A percentile compares a stretch with the other conserved stretches of the same genome.
These are phyloP conservation scores for Nakazawaea ernobii DNA, from an alignment of 805 yeast species.

Conservation along the genomic window DNA sequence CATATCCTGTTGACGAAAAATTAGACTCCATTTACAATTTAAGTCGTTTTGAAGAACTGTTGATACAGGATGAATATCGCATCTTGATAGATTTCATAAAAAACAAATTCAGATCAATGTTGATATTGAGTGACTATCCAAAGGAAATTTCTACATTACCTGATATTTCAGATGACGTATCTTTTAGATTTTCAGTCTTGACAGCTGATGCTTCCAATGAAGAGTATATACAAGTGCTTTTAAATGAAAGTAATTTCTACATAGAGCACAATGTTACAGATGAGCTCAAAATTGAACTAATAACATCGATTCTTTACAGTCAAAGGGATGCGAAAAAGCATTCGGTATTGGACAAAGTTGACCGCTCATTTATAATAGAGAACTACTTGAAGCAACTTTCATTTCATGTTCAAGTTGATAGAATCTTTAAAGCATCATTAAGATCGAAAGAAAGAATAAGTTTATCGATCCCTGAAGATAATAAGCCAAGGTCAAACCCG, in stretches of 20 bases:
- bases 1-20: conserved; percentile 23
- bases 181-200: conserved; percentile 33
- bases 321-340: conserved; percentile 13
- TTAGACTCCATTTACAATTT: conserved; percentile 54
- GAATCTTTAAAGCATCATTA: conserved; percentile 50
- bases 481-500: conserved; percentile 4
- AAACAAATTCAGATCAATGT: conserved; percentile 58
- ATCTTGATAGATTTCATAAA: conserved; percentile 61
- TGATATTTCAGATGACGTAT: conserved; percentile 16
- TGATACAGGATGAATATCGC: conserved; percentile 55
- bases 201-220: conserved; percentile 36
- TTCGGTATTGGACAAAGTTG: conserved; percentile 28
- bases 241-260: conserved; percentile 45
- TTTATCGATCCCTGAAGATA: conserved; percentile 9
- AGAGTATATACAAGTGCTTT: conserved; percentile 37
- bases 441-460: conserved; percentile 14
- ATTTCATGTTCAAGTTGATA: conserved; percentile 56
- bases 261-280: conserved; percentile 45
- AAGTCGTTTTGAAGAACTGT: conserved; percentile 31
- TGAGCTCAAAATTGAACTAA: conserved; percentile 32
- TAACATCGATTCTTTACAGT: conserved; percentile 25
- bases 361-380: conserved; percentile 38
- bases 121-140: conserved; percentile 50
- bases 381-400: conserved; percentile 48
- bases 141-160: conserved; percentile 27